phyloP scores from a whole-genome alignment of 2,329 filamentous ascomycete genomes.

The Colletotrichum trifolii region DNA sequence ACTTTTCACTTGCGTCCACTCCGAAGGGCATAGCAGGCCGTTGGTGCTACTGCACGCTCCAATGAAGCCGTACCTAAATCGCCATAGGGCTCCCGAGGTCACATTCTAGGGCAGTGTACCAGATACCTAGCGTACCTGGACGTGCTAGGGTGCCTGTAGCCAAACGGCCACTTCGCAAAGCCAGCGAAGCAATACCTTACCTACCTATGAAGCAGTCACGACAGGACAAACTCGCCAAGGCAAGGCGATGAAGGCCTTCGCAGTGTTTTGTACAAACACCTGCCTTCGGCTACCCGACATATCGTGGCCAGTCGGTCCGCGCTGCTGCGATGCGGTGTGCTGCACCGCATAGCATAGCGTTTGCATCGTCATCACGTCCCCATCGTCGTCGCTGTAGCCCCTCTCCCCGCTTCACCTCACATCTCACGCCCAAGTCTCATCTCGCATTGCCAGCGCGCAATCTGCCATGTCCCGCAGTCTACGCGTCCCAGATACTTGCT shows the following conservation, averaged over 20 bases:
- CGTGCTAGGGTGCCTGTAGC: neutral
- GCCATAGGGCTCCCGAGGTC: no score
- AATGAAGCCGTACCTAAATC: constrained; percentile 9
- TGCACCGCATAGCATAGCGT: neutral
- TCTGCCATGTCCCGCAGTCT: constrained; percentile 18
- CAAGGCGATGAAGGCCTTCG: neutral
- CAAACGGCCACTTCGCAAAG: constrained; percentile 5
- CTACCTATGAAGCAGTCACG: constrained; percentile 14
- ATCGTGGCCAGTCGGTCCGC: constrained; percentile 1
- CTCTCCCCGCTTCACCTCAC: neutral
- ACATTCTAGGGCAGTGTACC: no score
- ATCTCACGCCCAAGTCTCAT: constrained; percentile 17
- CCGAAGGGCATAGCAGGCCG: neutral
- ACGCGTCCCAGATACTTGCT: constrained; percentile 5
- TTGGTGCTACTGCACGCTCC: constrained; percentile 30
- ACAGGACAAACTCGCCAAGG: neutral
- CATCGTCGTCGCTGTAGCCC: neutral
- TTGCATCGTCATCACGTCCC: neutral
- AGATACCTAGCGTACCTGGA: no score
- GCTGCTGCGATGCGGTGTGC: neutral
- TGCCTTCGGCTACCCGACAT: constrained; percentile 3
- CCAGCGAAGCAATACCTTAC: constrained; percentile 1
- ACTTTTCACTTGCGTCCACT: neutral
- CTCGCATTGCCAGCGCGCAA: constrained; percentile 21
- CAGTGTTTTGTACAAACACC: neutral